Evolutionary conservation across 352 stramenopile species (phyloP), one percentile per base, ranked within the genome.

Genomic region (Pythium oligandrum): DNA sequence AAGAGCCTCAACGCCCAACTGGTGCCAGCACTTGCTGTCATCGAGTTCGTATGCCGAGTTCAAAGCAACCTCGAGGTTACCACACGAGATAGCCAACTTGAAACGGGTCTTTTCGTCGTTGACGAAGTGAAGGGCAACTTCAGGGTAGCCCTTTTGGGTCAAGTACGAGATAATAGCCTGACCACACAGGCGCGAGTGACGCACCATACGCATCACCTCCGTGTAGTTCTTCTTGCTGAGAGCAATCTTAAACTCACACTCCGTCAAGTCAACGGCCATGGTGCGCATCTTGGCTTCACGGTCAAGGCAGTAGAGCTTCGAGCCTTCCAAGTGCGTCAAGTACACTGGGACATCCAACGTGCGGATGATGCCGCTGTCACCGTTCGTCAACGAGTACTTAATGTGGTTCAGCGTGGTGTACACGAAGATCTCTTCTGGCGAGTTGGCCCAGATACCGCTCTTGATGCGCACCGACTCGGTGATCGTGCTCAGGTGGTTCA

Each of bases 41-140:
- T 97, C 88, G 26, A 98, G 73, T 61, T 98, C 86, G 64, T 98
- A 98, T 0, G 95, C 95, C 44, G 90, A 97, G 67, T 98, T 97
- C 74, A 99, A 90, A 34, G 96, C 97, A 38, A 98, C 95, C 68
- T 99, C 96, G 58, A 99, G 96, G 68, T 99, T 99, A 54, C 97
- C 97, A 62, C 97, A 99, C 40, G 96, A 98, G 56, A 99, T 95
- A 4, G 95, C 96, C 32, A 99, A 78, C 63, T 98, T 98, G 79
- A 99, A 99, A 34, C 95, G 82, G 45, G 96, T 98, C 70, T 97
- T 96, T 44, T 98, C 95, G 73, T 99, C 97, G 52, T 96, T 96
- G 36, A 99, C 97, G 76, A 99, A 99, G 79, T 99, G 96, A 44
- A 99, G 82, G 6, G 97, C 97, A 26, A 99, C 96, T 64, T 99